Conservation (phyloP, 345 rosid genomes). For the Ceriops zippeliana region DNA sequence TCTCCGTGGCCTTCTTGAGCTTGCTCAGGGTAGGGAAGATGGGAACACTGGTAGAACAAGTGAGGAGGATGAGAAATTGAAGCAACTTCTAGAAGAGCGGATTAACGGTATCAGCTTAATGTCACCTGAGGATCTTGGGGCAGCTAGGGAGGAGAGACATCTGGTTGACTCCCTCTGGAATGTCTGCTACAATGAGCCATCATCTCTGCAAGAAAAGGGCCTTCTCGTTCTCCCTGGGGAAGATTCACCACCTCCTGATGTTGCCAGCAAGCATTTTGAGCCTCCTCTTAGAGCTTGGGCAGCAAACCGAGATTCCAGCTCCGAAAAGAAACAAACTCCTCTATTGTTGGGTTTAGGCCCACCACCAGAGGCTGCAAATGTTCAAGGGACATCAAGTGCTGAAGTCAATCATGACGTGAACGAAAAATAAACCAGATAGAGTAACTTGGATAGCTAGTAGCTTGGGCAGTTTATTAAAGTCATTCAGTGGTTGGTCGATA, state of each 20-base stretch:
- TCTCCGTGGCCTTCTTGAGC: slow-evolving; percentile 65
- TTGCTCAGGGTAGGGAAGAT: slow-evolving; percentile 44
- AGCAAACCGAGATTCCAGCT: slow-evolving; percentile 37
- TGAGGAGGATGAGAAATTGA: slow-evolving; percentile 54
- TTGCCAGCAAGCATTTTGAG: slow-evolving; percentile 67
- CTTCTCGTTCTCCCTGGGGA: slow-evolving; percentile 78
- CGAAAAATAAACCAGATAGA: background rate
- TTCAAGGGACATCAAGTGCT: slow-evolving; percentile 11
- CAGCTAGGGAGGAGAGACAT: slow-evolving; percentile 78
- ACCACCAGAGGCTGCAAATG: slow-evolving; percentile 22
- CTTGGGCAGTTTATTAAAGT: background rate
- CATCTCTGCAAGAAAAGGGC: slow-evolving; percentile 58
- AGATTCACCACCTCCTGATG: slow-evolving; percentile 67
- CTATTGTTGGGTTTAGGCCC: slow-evolving; percentile 54
- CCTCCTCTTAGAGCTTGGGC: slow-evolving; percentile 79
- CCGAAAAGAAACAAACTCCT: slow-evolving; percentile 54
- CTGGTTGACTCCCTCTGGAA: slow-evolving; percentile 79
- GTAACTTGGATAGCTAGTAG: background rate
- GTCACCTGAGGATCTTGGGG: slow-evolving; percentile 76
- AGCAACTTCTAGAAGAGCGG: slow-evolving; percentile 67
- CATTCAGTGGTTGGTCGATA: background rate
- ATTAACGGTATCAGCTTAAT: slow-evolving; percentile 51
- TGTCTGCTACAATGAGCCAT: slow-evolving; percentile 64
- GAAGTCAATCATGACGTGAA: slow-evolving; percentile 13
- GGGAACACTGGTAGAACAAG: slow-evolving; percentile 34